Evolutionary conservation across 768 basidiomycete species (phyloP), one percentile per base, ranked within the genome.

Genomic region (Mrakia blollopis): DNA sequence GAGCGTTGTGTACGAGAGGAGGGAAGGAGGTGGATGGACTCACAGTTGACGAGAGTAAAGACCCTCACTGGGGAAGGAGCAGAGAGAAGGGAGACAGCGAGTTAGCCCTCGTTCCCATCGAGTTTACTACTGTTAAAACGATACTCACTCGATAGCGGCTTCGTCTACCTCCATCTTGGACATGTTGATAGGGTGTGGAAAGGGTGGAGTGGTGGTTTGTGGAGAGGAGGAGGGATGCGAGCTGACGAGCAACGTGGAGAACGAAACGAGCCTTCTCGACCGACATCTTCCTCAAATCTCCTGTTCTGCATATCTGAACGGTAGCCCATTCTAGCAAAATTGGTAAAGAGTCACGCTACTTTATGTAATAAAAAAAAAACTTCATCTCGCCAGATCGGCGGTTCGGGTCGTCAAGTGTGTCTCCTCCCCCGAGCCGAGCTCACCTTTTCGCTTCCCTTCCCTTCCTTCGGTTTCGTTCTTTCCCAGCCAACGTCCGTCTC

Each of bases 1-100:
- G 68, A 73, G n/a, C 8, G 52, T 25, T n/a, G 37, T 10, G 25
- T 4, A 23, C 21, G 60, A 52, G 28, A 23, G 57, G 11, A 32
- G 21, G 74, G 39, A 2, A 69, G 47, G 6, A 50, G n/a, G 30
- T 50, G 44, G 8, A n/a, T 21, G 30, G 73, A 84, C 92, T 87
- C 84, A 93, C 91, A 96, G 85, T 86, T 95, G 93, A 81, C 93
- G 91, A 80, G 93, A 94, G 85, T 96, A 95, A 68, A 96, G 86
- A 70, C 93, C 92, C 85, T 95, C 94, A 84, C 77, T 78, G 71
- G 32, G 28, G 57, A 60, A 52, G 35, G 28, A 39, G 30, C 8
- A 63, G 57, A 16, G 52, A 47, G 3, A 8, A 18, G 13, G 3
- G 57, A 32, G 28, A 23, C 21, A 30, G 35, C 1, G 44, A 8